These are phyloP conservation scores for Ophiostoma tasmaniense DNA, from an alignment of 2,329 filamentous ascomycete genomes.

Conservation along the genomic window DNA sequence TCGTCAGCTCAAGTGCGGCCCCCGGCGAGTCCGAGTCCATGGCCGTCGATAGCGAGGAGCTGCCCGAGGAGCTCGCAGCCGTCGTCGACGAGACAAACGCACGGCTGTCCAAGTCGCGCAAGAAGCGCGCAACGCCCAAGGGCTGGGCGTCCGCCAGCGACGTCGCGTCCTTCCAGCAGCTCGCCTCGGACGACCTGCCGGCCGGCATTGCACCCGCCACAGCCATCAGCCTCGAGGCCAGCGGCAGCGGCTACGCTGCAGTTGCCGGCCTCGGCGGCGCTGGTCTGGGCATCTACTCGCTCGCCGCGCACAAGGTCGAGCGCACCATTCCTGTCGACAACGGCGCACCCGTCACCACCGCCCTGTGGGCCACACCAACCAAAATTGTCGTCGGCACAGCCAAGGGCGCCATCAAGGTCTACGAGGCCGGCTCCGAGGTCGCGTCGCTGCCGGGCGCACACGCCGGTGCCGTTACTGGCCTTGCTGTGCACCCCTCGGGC, in stretches of 20 bases:
- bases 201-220: conserved; percentile 37
- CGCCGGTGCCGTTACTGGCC: conserved; percentile 66
- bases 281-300: conserved; percentile 61
- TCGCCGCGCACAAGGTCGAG: conserved; percentile 59
- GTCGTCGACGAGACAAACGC: conserved; percentile 75
- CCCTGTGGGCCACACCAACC: conserved; percentile 56
- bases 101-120: conserved; percentile 76
- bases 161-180: conserved; percentile 44
- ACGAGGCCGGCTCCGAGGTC: conserved; percentile 60
- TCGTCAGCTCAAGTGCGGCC: conserved; percentile 37
- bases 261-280: conserved; percentile 67
- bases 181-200: conserved; percentile 38
- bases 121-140: conserved; percentile 78
- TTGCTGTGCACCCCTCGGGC: conserved; percentile 76
- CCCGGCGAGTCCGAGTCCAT: conserved; percentile 65
- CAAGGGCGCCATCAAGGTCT: conserved; percentile 72
- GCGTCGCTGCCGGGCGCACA: conserved; percentile 64
- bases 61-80: conserved; percentile 62
- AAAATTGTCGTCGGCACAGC: conserved; percentile 64
- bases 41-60: conserved; percentile 75
- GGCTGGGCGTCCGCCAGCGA: conserved; percentile 74
- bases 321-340: conserved; percentile 50
- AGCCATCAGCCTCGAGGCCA: conserved; percentile 42
- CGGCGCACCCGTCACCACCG: conserved; percentile 58
- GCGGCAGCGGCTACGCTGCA: conserved; percentile 49